Percentiles rank a stretch among this genome's conserved stretches.
phyloP scores from a whole-genome alignment of 139 green algal genomes.

The Tetraselmis striata region DNA sequence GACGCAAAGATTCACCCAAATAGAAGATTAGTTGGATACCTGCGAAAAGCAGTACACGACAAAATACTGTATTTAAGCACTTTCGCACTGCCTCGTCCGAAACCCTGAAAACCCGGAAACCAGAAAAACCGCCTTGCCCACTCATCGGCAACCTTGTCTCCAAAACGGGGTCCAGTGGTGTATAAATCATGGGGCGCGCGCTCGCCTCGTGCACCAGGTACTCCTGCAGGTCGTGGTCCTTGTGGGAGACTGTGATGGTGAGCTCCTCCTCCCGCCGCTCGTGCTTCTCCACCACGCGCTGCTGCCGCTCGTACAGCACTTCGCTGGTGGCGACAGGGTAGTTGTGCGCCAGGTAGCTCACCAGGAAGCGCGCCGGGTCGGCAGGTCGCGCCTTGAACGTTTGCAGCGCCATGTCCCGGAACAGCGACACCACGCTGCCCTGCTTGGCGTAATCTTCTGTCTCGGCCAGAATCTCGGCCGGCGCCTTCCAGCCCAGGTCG shows the following conservation, averaged over 20 bases:
- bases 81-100: too few species aligned
- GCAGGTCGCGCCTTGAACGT: background rate
- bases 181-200: too few species aligned
- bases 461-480: background rate
- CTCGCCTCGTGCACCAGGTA: background rate
- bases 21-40: too few species aligned
- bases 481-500: background rate
- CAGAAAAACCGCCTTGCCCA: too few species aligned
- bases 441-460: background rate
- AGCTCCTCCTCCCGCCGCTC: background rate
- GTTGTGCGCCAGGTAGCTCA: background rate
- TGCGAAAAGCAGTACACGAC: too few species aligned
- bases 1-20: too few species aligned
- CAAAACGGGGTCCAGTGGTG: too few species aligned
- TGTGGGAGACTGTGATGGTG: background rate
- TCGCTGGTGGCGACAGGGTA: background rate
- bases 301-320: background rate
- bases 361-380: background rate
- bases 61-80: too few species aligned
- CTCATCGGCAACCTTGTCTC: too few species aligned
- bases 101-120: too few species aligned
- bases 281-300: background rate
- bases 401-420: background rate
- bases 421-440: background rate
- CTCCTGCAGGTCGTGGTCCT: background rate